Base-by-base conservation (phyloP, 805 yeast species). In the Priceomyces carsonii region DNA sequence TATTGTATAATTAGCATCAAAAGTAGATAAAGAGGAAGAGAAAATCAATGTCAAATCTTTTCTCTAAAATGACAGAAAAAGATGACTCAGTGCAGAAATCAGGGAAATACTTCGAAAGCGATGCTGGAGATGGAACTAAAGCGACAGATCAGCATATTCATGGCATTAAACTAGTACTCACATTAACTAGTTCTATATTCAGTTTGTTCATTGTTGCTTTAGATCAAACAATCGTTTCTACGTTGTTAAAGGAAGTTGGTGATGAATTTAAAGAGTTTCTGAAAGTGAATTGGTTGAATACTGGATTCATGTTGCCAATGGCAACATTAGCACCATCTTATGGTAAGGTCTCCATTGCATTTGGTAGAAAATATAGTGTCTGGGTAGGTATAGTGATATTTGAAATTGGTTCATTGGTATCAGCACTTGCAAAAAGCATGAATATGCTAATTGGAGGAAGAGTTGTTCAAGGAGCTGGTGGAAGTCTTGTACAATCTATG, bases 401-500 rank as follows among this genome's bases (percentile, higher is more conserved):
- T 50, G 80, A 78, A 49, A 55, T 72, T 3, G 90, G 90, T 1
- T 79, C 86, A 0, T 60, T 81, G 35, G 57, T 82, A 5, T 62
- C 75, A 36, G 90, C 85, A 1, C 43, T 75, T 4, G 59, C 87
- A 1, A 54, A 48, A 13, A 63, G 68, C 21, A 80, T 84, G 79
- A 62, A 70, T 35, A 73, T 75, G 69, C 56, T 85, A 30, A 80
- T 84, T 40, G 87, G 80, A 3, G 90, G 88, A 1, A 69, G 95
- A 47, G 81, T 77, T 6, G 60, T 84, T 14, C 78, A 79, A 35
- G 93, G 93, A 33, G 51, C 79, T 21, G 91, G 90, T 10, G 88
- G 81, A 7, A 82, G 85, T 23, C 85, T 85, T 17, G 70, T 82
- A 31, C 80, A 76, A 46, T 65, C 80, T 1, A 59, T 80, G 55